These are phyloP conservation scores for Backusella macrospora DNA, from an alignment of 192 early-diverging fungal species.

Conservation along the genomic window DNA sequence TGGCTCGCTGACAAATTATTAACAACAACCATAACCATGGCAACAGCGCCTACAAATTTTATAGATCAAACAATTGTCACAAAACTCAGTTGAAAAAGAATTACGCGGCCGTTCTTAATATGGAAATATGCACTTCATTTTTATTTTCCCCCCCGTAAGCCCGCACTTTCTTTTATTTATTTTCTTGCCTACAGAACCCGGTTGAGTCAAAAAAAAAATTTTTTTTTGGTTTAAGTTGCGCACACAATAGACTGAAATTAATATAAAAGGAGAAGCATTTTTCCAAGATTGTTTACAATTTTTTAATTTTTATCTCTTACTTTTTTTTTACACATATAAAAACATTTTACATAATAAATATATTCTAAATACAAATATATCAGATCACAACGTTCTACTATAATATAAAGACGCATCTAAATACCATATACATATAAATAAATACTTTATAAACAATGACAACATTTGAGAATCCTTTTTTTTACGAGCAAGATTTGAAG, in stretches of 20 bases:
- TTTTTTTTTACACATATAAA: neutral
- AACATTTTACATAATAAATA: neutral
- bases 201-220: conserved; percentile 6
- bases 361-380: too few species aligned
- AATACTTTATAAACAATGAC: neutral
- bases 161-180: neutral
- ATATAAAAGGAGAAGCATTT: neutral
- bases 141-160: neutral
- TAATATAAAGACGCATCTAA: neutral
- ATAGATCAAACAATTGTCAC: conserved; percentile 12
- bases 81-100: neutral
- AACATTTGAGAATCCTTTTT: neutral
- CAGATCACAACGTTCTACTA: neutral
- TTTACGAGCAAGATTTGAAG: conserved; percentile 1
- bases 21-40: too few species aligned
- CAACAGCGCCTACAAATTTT: neutral
- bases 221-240: neutral
- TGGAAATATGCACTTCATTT: neutral
- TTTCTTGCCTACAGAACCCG: neutral
- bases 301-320: neutral
- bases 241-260: neutral
- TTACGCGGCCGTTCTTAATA: conserved; percentile 11
- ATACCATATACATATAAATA: too few species aligned
- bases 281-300: neutral
- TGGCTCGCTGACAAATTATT: conserved; percentile 7